phyloP scores from a whole-genome alignment of 208 protist species.

The Trypanosoma grayi region DNA sequence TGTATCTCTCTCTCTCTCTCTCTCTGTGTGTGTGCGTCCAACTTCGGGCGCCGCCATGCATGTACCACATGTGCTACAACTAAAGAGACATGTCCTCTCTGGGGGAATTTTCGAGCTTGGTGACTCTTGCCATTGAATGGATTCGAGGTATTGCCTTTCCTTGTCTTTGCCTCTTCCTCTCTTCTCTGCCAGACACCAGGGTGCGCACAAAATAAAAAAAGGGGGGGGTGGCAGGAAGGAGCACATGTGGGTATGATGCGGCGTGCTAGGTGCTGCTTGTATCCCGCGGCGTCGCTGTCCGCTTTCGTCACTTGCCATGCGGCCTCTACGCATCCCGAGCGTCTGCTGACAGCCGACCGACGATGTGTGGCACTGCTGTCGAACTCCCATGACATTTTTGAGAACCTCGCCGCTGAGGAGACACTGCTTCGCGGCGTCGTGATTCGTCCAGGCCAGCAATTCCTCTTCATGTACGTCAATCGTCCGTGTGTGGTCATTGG shows the following conservation, averaged over 20 bases:
- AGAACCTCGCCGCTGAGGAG: slow-evolving; percentile 76
- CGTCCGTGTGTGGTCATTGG: slow-evolving; percentile 81
- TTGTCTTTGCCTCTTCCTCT: no score
- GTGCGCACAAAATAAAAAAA: background rate
- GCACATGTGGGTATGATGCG: slow-evolving; percentile 1
- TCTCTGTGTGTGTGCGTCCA: background rate
- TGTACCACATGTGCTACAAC: no score
- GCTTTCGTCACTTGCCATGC: slow-evolving; percentile 15
- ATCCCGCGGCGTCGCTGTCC: slow-evolving; percentile 1
- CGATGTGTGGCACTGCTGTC: slow-evolving; percentile 32
- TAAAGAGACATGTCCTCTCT: no score
- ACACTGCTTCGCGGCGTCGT: slow-evolving; percentile 59
- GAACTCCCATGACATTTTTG: slow-evolving; percentile 55
- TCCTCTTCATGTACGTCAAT: slow-evolving; percentile 79
- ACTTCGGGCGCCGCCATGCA: no score
- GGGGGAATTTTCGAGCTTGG: no score
- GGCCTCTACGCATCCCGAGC: background rate
- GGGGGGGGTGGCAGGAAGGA: background rate
- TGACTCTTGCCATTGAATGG: no score
- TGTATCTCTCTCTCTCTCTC: background rate
- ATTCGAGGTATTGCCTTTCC: no score
- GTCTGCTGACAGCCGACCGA: background rate
- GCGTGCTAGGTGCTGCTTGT: background rate
- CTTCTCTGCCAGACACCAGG: no score
- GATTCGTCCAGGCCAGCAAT: slow-evolving; percentile 28